Base-by-base conservation (phyloP, 768 basidiomycete genomes). In the Lactifluus piperatus region DNA sequence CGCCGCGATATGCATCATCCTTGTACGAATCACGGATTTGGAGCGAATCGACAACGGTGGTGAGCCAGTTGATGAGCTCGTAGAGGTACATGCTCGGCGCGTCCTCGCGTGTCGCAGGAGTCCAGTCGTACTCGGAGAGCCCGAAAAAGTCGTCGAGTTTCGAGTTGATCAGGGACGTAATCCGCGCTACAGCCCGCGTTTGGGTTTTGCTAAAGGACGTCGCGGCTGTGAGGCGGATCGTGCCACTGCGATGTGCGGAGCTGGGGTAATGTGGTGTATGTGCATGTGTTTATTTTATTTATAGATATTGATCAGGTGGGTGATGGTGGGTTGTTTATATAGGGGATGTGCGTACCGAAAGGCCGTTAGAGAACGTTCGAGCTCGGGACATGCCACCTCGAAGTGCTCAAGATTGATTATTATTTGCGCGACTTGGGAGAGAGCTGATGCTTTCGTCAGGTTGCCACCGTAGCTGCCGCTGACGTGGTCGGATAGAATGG, bases 111-210 rank as follows among this genome's bases (percentile, higher is more conserved):
- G 75, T 70, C 34, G 77, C 74, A 9, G 92, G 88, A 36, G 86
- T 88, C 94, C 94, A 98, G 66, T 94, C 85, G 70, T 97, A 97
- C 72, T 95, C 91, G 4, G 94, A 88, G 44, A 95, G 77, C 60
- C 92, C 97, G 70, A 97, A 95, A 75, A 95, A 95, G 65, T 93
- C 90, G 67, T 95, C 91, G 7, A 98, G 83, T 69, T 99, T 98
- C 22, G 88, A 88, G 8, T 84, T 81, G 67, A 98, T 94, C 45
- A 95, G 79, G 11, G 78, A 77, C 18, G 86, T 84, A 64, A 98
- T 89, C 5, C 92, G 86, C 32, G 77, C 75, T 48, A 85, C 78
- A 9, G 94, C 88, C 43, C 79, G 79, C 10, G 79, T 74, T 39
- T 93, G 78, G 2, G 90, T 86, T 18, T 76, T 69, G 51, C 81